phyloP scores from a whole-genome alignment of 2,329 filamentous ascomycete genomes.

The Emericellopsis cladophorae region DNA sequence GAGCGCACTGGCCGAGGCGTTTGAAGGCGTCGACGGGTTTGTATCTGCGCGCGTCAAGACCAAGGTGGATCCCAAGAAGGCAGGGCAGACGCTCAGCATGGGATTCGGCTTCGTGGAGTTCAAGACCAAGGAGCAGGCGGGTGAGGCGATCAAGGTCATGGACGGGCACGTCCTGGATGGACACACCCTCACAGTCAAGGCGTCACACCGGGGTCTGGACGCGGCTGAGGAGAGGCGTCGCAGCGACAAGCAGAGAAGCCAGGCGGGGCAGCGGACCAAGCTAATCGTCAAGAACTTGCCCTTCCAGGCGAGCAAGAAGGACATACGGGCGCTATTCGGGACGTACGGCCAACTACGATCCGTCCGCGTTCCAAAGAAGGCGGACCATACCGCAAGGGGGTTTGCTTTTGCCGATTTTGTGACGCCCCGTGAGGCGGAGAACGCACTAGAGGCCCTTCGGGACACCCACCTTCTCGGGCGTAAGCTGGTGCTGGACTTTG shows the following conservation, averaged over 20 bases:
- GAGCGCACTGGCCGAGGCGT: slow-evolving; percentile 60
- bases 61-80: slow-evolving; percentile 82
- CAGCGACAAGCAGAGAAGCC: slow-evolving; percentile 73
- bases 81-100: slow-evolving; percentile 84
- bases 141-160: slow-evolving; percentile 73
- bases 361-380: slow-evolving; percentile 89
- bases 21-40: slow-evolving; percentile 76
- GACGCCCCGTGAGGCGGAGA: slow-evolving; percentile 77
- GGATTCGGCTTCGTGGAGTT: slow-evolving; percentile 96
- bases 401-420: slow-evolving; percentile 97
- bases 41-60: slow-evolving; percentile 84
- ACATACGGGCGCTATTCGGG: slow-evolving; percentile 73
- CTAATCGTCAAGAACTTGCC: slow-evolving; percentile 97
- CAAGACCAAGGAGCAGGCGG: slow-evolving; percentile 61
- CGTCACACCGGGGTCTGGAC: slow-evolving; percentile 77
- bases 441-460: slow-evolving; percentile 79
- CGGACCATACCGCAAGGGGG: slow-evolving; percentile 75
- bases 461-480: slow-evolving; percentile 90
- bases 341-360: slow-evolving; percentile 87
- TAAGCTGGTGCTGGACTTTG: slow-evolving; percentile 82
- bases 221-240: slow-evolving; percentile 76
- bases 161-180: slow-evolving; percentile 78
- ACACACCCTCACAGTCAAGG: slow-evolving; percentile 73
- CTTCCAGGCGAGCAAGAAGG: slow-evolving; percentile 90
- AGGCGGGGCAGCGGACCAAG: slow-evolving; percentile 68